Evolutionary conservation across 2,329 filamentous ascomycete genomes (phyloP).

Genomic region (Beauveria sp.): DNA sequence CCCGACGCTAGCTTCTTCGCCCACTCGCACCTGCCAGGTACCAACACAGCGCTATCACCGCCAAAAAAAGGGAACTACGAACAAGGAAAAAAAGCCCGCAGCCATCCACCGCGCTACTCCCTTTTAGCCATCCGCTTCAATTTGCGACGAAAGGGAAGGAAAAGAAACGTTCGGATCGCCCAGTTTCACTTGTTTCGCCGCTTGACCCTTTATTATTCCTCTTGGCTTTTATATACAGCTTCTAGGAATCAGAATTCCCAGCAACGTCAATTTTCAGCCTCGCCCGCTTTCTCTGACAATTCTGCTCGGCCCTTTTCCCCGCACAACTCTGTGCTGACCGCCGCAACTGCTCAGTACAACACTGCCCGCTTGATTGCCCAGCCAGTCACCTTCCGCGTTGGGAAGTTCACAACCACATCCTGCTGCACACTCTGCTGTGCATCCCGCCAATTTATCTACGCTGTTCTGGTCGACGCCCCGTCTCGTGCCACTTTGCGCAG

Average conservation of each 20-base stretch:
- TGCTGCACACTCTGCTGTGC: neutral
- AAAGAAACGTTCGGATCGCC: neutral
- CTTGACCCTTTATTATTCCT: neutral
- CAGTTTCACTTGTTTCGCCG: neutral
- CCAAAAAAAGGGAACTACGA: neutral
- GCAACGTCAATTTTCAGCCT: neutral
- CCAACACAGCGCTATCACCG: neutral
- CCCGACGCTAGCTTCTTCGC: neutral
- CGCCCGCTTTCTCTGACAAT: neutral
- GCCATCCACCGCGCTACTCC: neutral
- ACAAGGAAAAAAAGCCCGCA: neutral
- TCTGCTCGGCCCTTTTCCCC: conserved; percentile 11
- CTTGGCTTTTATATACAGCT: neutral
- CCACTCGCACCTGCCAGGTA: conserved; percentile 1
- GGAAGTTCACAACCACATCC: neutral
- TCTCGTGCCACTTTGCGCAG: neutral
- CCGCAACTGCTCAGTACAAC: conserved; percentile 11
- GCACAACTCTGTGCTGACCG: conserved; percentile 6
- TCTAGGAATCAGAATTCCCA: neutral
- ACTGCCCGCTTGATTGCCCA: neutral
- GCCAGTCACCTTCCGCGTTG: conserved; percentile 11
- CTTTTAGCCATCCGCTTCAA: neutral
- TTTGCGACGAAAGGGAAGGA: neutral
- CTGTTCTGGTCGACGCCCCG: neutral
- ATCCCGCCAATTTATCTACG: neutral